Evolutionary conservation across 139 green algal genomes (phyloP).

Genomic region (Eudorina sp.): DNA sequence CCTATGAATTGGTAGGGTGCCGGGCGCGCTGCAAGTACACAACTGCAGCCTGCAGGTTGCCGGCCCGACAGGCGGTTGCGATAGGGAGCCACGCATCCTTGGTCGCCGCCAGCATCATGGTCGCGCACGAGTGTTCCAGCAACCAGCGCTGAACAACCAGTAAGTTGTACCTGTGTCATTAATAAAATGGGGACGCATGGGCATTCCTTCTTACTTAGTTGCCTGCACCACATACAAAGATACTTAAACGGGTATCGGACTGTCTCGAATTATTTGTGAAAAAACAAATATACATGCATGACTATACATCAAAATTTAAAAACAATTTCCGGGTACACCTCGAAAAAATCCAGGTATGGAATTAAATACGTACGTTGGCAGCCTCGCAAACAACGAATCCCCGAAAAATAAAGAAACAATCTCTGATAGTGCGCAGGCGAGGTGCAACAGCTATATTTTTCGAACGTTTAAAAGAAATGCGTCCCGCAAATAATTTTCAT

Average conservation of each 20-base stretch:
- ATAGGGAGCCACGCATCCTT: slow-evolving; percentile 25
- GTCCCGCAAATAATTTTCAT: no score
- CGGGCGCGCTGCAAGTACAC: not conserved
- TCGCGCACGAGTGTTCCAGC: not conserved
- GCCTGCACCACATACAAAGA: no score
- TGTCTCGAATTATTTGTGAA: no score
- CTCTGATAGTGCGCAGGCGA: no score
- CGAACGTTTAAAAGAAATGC: no score
- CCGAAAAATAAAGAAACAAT: no score
- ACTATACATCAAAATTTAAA: not conserved
- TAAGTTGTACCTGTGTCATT: not conserved
- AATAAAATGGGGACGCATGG: not conserved
- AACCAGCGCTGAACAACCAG: not conserved
- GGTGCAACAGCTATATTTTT: no score
- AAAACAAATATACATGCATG: not conserved
- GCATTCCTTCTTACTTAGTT: no score
- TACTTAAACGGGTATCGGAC: no score
- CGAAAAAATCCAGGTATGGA: not conserved
- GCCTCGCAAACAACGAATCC: no score
- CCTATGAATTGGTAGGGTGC: no score
- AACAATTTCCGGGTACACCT: not conserved
- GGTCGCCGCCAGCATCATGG: not conserved
- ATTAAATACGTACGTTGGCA: no score
- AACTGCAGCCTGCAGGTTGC: not conserved
- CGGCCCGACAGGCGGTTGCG: not conserved